Conservation (phyloP, 176 grass and related monocot genomes). For the Alloteropsis semialata region DNA sequence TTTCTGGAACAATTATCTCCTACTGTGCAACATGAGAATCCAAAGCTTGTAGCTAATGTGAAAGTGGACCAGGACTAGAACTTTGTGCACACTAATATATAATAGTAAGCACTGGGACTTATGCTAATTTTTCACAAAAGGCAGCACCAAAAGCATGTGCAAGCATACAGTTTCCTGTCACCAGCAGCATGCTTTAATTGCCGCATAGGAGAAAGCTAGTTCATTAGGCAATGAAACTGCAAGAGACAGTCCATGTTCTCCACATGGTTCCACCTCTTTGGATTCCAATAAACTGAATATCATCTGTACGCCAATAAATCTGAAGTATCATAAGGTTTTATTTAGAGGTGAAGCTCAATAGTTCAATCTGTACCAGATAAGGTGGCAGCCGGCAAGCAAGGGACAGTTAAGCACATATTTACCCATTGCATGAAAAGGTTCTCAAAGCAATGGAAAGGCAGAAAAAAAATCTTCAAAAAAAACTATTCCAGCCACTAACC, state of each 20-base stretch:
- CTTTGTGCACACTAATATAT: not conserved
- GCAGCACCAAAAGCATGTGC: constrained; percentile 30
- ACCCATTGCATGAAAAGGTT: not conserved
- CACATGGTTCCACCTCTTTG: not conserved
- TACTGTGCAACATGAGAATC: not conserved
- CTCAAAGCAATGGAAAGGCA: not conserved
- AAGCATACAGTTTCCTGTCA: not conserved
- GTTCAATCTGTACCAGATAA: not conserved
- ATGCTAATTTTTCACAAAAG: constrained; percentile 13
- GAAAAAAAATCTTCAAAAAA: not conserved
- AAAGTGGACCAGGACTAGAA: not conserved
- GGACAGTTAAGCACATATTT: not conserved
- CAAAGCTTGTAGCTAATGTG: not conserved
- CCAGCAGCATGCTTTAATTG: not conserved
- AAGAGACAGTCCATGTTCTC: not conserved
- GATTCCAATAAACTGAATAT: not conserved
- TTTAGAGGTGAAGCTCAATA: not conserved
- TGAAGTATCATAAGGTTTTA: not conserved
- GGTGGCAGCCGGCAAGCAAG: not conserved
- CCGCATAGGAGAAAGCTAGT: not conserved
- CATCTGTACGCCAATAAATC: not conserved
- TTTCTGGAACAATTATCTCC: not conserved
- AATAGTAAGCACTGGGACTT: not conserved
- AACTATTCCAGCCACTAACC: not conserved
- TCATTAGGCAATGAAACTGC: not conserved